Evolutionary conservation across 257 asterid genomes (phyloP).

Genomic region (Capsicum chinense): DNA sequence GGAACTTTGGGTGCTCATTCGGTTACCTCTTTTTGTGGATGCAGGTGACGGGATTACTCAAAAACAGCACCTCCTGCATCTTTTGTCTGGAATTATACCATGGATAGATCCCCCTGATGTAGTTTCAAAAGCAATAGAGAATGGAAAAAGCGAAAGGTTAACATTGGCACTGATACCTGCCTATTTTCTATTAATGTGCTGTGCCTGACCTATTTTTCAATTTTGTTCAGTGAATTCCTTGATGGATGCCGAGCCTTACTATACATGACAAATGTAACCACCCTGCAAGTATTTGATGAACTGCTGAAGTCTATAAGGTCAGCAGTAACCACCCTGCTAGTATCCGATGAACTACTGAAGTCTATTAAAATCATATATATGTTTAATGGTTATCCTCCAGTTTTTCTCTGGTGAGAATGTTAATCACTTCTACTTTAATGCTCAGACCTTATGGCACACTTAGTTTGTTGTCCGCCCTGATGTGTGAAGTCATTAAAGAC

Average conservation of each 20-base stretch:
- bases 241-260: slow-evolving; percentile 96
- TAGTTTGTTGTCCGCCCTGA: slow-evolving; percentile 68
- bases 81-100: slow-evolving; percentile 72
- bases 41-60: slow-evolving; percentile 75
- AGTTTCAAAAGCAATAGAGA: slow-evolving; percentile 69
- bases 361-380: slow-evolving; percentile 56
- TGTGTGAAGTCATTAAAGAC: slow-evolving; percentile 82
- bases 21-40: slow-evolving; percentile 15
- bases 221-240: slow-evolving; percentile 76
- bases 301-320: slow-evolving; percentile 83
- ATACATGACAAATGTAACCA: slow-evolving; percentile 81
- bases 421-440: slow-evolving; percentile 30
- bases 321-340: neutral
- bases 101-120: slow-evolving; percentile 95
- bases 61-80: slow-evolving; percentile 81
- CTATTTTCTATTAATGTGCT: slow-evolving; percentile 26
- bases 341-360: slow-evolving; percentile 76
- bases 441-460: slow-evolving; percentile 90
- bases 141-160: slow-evolving; percentile 95
- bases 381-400: neutral
- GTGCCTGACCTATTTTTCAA: slow-evolving; percentile 41
- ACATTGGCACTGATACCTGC: neutral
- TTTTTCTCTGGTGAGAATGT: slow-evolving; percentile 5
- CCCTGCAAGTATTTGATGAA: slow-evolving; percentile 74
- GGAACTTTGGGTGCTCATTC: neutral